A percentile compares a stretch with the other conserved stretches of the same genome.
These are phyloP conservation scores for Phytophthora agathidicida DNA, from an alignment of 352 stramenopile species.

Conservation along the genomic window DNA sequence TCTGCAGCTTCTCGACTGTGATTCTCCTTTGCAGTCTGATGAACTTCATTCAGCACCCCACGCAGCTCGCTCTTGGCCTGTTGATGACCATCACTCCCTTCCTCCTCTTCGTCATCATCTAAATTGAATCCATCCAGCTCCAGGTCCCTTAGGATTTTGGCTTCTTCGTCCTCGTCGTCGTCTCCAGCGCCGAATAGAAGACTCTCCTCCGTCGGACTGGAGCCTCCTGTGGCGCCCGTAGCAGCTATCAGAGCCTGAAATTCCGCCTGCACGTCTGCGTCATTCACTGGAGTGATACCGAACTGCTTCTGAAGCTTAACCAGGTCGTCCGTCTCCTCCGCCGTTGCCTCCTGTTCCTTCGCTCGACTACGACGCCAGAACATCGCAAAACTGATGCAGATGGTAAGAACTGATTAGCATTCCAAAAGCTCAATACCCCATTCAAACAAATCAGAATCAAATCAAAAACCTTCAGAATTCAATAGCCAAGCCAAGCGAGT, in stretches of 20 bases:
- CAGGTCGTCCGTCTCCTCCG: constrained; percentile 49
- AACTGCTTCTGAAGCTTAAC: constrained; percentile 76
- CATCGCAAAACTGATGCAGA: constrained; percentile 35
- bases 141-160: constrained; percentile 60
- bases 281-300: constrained; percentile 70
- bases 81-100: constrained; percentile 29
- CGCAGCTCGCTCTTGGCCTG: constrained; percentile 43
- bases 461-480: too few relatives aligned
- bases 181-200: constrained; percentile 40
- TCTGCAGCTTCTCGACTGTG: constrained; percentile 28
- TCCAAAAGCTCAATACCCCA: too few relatives aligned
- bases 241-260: constrained; percentile 59
- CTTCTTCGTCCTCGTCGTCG: constrained; percentile 57
- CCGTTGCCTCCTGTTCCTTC: constrained; percentile 27
- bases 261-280: constrained; percentile 75
- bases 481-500: too few relatives aligned
- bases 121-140: constrained; percentile 42
- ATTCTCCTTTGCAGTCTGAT: constrained; percentile 38
- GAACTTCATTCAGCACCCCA: constrained; percentile 41
- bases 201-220: constrained; percentile 58
- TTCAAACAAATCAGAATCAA: too few relatives aligned
- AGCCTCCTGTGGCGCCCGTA: constrained; percentile 1
- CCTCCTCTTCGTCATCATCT: constrained; percentile 25
- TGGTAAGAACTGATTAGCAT: too few relatives aligned
- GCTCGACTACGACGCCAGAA: constrained; percentile 65